Evolutionary conservation across 345 rosid species (phyloP), one percentile per base, ranked within the genome.

Genomic region (Eucalyptus sideroxylon): DNA sequence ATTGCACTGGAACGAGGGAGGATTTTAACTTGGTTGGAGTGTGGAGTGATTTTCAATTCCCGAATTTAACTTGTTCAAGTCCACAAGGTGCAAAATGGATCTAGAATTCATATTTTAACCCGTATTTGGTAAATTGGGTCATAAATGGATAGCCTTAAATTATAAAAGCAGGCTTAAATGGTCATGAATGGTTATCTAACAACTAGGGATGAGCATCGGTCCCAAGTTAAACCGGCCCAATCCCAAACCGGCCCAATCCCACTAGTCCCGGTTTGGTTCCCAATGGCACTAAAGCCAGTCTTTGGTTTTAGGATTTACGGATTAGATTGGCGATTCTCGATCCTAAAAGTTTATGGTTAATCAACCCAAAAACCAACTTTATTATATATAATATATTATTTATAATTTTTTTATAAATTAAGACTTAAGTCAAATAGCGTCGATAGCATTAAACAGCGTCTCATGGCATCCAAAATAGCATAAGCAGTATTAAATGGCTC

Each of bases 371-470:
- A 53, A 53, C 24, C 10, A 1, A 53, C 5, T 2, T 19, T 53
- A 8, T 3, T 19, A 19, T 53, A 53, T 16, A 1, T 3, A 6
- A 51, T 17, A 17, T 17, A 17, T 17, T 51, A 51, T 51, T 51
- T 8, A 0, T 19, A 19, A 0, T 19, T 53, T 19, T 53, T 53
- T 19, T 53, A 3, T 17, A 53, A 7, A 3, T 53, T 3, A 53
- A 53, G 26, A 2, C 59, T 53, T 53, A 53, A 53, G 59, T 53
- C 59, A 53, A 53, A 19, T 1, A 21, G 0, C 10, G 0, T 21
- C 0, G 0, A 21, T 53, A 53, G 11, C 0, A 53, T 53, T 19
- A 21, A 53, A 53, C 0, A 0, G 0, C 11, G 0, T 8, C 11
- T 53, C 59, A 53, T 0, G 26, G 5, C 26, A 0, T 53, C 2